A percentile compares a stretch with the other conserved stretches of the same genome.
Evolutionary conservation across 768 basidiomycete genomes (phyloP).

Genomic region (Phaeotremella fagi): DNA sequence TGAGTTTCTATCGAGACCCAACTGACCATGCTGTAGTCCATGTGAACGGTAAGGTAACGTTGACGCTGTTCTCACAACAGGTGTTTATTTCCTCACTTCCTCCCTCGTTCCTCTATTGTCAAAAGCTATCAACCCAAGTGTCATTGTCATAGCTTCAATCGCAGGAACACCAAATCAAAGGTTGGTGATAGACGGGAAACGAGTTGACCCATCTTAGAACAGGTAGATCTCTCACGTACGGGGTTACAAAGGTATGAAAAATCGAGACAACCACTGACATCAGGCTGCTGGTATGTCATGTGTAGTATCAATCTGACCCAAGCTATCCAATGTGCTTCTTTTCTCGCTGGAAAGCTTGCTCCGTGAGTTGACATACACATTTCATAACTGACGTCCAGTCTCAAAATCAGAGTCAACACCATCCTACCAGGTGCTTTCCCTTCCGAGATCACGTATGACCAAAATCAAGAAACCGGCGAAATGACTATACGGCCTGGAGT

Average conservation of each 20-base stretch:
- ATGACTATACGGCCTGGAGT: neutral
- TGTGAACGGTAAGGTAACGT: constrained; percentile 30
- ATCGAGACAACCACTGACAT: neutral
- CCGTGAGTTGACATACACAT: constrained; percentile 9
- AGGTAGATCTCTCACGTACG: constrained; percentile 32
- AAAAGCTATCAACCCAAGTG: constrained; percentile 24
- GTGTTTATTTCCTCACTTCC: constrained; percentile 35
- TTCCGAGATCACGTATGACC: constrained; percentile 10
- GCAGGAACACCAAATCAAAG: constrained; percentile 36
- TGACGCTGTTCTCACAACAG: neutral
- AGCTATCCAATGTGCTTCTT: constrained; percentile 14
- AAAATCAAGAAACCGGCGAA: neutral
- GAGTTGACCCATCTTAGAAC: constrained; percentile 6
- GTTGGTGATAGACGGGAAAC: constrained; percentile 2
- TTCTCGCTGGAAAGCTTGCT: constrained; percentile 19
- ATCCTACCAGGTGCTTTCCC: constrained; percentile 35
- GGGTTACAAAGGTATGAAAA: constrained; percentile 17
- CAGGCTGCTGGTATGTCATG: constrained; percentile 17
- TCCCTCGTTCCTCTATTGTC: constrained; percentile 30
- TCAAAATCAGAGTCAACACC: constrained; percentile 34
- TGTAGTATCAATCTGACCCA: neutral
- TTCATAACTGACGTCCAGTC: constrained; percentile 2
- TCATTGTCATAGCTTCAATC: constrained; percentile 38
- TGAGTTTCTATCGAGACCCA: constrained; percentile 1
- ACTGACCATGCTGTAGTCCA: constrained; percentile 15